Conservation (phyloP, 106 monocot genomes). For the Allium sativum region DNA sequence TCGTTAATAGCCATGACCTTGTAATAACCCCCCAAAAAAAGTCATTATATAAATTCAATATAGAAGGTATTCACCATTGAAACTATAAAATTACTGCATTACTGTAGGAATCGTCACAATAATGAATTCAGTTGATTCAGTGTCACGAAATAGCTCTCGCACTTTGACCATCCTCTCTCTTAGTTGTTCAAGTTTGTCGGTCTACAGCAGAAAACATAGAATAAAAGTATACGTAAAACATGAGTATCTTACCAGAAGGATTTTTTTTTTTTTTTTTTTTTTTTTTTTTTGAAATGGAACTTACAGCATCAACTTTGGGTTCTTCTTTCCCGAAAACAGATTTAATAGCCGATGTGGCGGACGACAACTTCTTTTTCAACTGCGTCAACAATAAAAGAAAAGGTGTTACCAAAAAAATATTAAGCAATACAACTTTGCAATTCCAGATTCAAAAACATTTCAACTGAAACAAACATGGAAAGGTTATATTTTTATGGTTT, state of each 20-base stretch:
- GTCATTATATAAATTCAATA: neutral
- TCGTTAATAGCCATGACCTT: conserved; percentile 93
- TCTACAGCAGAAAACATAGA: conserved; percentile 30
- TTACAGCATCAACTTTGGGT: conserved; percentile 50
- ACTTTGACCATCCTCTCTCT: conserved; percentile 96
- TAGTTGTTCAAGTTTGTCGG: conserved; percentile 84
- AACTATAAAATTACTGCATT: neutral
- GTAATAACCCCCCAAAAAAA: neutral
- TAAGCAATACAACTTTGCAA: too few species aligned
- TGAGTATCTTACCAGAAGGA: neutral
- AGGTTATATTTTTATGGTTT: too few species aligned
- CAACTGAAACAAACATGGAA: too few species aligned
- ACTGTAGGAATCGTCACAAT: conserved; percentile 98
- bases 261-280: neutral
- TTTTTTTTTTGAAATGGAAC: conserved; percentile 8
- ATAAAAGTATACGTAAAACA: neutral
- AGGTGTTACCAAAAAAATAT: too few species aligned
- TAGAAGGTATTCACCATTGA: neutral
- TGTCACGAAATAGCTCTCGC: conserved; percentile 87
- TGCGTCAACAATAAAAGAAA: conserved; percentile 11
- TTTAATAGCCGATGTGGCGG: conserved; percentile 98
- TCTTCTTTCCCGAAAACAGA: conserved; percentile 87
- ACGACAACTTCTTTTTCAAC: conserved; percentile 77
- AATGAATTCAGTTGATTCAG: conserved; percentile 85
- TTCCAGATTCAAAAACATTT: too few species aligned